phyloP scores from a whole-genome alignment of 345 rosid genomes.

The Citrus reticulata region DNA sequence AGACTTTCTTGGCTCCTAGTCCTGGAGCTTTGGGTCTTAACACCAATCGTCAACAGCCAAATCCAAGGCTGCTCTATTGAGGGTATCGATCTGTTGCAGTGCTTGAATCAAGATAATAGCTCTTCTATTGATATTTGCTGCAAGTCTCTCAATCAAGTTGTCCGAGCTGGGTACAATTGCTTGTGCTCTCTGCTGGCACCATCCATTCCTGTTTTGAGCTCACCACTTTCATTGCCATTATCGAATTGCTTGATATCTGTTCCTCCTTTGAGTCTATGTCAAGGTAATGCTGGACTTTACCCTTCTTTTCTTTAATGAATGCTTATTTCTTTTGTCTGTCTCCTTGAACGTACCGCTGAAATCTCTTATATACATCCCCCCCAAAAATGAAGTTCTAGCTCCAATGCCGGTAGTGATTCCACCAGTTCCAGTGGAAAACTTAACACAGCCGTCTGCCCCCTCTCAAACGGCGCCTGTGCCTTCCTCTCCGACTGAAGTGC shows the following conservation, averaged over 20 bases:
- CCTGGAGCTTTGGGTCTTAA: neutral
- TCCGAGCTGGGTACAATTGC: slow-evolving; percentile 26
- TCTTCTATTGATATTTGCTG: slow-evolving; percentile 31
- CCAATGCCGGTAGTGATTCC: slow-evolving; percentile 21
- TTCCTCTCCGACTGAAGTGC: slow-evolving; percentile 9
- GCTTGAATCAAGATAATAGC: slow-evolving; percentile 24
- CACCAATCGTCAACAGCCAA: slow-evolving; percentile 15
- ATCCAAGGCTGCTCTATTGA: slow-evolving; percentile 25
- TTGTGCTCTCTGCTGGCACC: slow-evolving; percentile 29
- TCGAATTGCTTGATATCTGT: slow-evolving; percentile 27
- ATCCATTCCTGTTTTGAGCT: slow-evolving; percentile 5
- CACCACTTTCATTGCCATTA: slow-evolving; percentile 23
- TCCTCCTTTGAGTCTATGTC: slow-evolving; percentile 35
- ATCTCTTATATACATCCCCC: neutral
- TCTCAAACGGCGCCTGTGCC: neutral
- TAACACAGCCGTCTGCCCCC: neutral
- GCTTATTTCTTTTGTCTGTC: neutral
- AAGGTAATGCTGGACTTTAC: slow-evolving; percentile 13
- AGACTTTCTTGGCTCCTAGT: slow-evolving; percentile 16
- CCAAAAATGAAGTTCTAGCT: slow-evolving; percentile 11
- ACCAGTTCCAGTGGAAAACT: slow-evolving; percentile 5
- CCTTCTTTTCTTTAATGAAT: neutral
- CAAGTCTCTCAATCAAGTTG: slow-evolving; percentile 27
- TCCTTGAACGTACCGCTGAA: neutral
- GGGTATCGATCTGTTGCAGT: slow-evolving; percentile 17